Conservation (phyloP, 805 yeast genomes). For the Isabelozyma gotoi region DNA sequence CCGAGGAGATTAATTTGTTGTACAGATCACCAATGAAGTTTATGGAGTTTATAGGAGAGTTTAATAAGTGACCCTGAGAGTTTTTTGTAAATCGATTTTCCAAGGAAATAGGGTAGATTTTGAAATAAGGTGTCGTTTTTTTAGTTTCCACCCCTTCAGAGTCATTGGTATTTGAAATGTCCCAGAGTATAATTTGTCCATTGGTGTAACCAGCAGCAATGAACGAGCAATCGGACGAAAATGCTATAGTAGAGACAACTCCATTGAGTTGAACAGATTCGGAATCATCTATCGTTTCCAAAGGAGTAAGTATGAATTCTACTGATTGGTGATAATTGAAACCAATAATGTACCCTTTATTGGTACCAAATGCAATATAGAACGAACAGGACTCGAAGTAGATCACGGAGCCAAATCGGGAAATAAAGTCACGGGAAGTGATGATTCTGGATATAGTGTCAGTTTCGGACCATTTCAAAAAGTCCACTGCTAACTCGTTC, state of each 20-base stretch:
- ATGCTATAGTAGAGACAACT: slow-evolving; percentile 52
- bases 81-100: slow-evolving; percentile 22
- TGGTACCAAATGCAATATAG: slow-evolving; percentile 66
- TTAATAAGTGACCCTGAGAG: slow-evolving; percentile 27
- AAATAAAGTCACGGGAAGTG: slow-evolving; percentile 20
- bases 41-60: slow-evolving; percentile 21
- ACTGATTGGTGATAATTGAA: slow-evolving; percentile 70
- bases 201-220: slow-evolving; percentile 66
- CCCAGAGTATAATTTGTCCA: slow-evolving; percentile 75
- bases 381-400: slow-evolving; percentile 25
- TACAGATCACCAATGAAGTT: slow-evolving; percentile 27
- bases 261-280: slow-evolving; percentile 10
- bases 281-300: slow-evolving; percentile 14
- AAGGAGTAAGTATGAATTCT: slow-evolving; percentile 40
- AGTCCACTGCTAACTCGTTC: slow-evolving; percentile 1
- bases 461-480: slow-evolving; percentile 27
- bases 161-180: slow-evolving; percentile 28
- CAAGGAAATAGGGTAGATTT: slow-evolving; percentile 23
- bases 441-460: slow-evolving; percentile 15
- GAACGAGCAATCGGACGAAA: slow-evolving; percentile 68
- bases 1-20: slow-evolving; percentile 30
- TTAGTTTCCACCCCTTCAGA: slow-evolving; percentile 48
- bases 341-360: slow-evolving; percentile 60
- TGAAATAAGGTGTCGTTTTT: slow-evolving; percentile 52
- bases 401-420: slow-evolving; percentile 20